Evolutionary conservation across 768 basidiomycete genomes (phyloP), one percentile per base, ranked within the genome.

Genomic region (Clitopilus passeckerianus): DNA sequence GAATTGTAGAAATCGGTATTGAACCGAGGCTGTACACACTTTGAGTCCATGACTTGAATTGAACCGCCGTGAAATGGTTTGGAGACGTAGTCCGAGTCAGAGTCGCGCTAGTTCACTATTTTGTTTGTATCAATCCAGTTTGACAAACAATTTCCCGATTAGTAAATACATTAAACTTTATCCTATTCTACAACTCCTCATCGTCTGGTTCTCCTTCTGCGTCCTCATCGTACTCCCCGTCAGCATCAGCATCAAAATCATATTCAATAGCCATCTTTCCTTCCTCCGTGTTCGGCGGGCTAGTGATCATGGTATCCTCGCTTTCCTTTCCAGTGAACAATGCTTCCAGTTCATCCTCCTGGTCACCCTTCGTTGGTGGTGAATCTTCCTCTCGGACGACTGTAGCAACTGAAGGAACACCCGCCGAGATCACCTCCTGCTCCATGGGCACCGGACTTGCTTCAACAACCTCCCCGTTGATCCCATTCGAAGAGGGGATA

Each of bases 301-400:
- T 61, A 15, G 72, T 76, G 52, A 76, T 75, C 43, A 85, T 74
- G 8, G 82, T 86, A 57, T 82, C 82, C 61, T 87, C 87, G 65
- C 80, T 85, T 30, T 50, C 46, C 46, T 50, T 50, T 10, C 46
- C 46, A 50, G 46, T 50, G 12, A 50, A 50, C 12, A 50, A 23
- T 50, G 46, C 46, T 22, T 59, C 63, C n/a, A n/a, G n/a, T 22
- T 23, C 34, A 53, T 67, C 65, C 18, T 61, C 64, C 61, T 67
- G 24, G 54, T 67, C 65, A n/a, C 60, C 64, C 61, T 67, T 64
- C 58, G 63, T 61, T 57, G 68, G 62, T n/a, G 55, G 53, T 43
- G 56, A 41, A 12, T 43, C 20, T 22, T 30, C 63, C 53, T 57
- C 57, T 33, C 27, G 37, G 2, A 58, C 46, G 12, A 34, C 57